Evolutionary conservation across 345 rosid genomes (phyloP), one percentile per base, ranked within the genome.

Genomic region (Moringa oleifera): DNA sequence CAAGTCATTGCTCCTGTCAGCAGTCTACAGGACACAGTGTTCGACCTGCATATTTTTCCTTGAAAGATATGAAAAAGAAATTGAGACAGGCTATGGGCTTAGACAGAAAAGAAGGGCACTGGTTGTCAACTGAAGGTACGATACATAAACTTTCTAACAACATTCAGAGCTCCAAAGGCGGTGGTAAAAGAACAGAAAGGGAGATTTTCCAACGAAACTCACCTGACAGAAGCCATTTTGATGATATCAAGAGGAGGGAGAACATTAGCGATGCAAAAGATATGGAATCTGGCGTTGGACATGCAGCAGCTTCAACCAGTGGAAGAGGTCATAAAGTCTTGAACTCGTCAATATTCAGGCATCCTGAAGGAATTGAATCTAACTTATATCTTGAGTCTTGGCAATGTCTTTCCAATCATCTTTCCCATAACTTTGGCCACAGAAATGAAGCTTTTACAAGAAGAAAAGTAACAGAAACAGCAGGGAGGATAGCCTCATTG

Each of bases 41-140:
- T 24, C 73, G 59, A 70, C 73, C 79, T 60, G 61, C 78, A 62
- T 66, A 67, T 68, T 80, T 84, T 67, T 72, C 81, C 50, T 78
- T 84, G 24, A 70, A 71, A 62, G 78, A 74, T 72, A 62, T 90
- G 75, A 83, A 75, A 62, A 85, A 80, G 78, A 90, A 79, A 70
- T 66, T 84, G 78, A 79, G 76, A 62, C 81, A 68, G 41, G 84
- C 83, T 58, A 72, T 82, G 55, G 78, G 75, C 28, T 57, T 73
- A 53, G 64, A 79, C 73, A 74, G 77, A 61, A 80, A 77, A 23
- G 77, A 53, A 58, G 61, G 51, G 66, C 46, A 46, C 51, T 61
- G 49, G 28, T 46, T 31, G 55, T 59, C 64, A 28, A 68, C 57
- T 45, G 66, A 57, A 59, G 51, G 25, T 33, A 24, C 5, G 18